Evolutionary conservation across 139 green algal genomes (phyloP), one percentile per base, ranked within the genome.

Genomic region (Haematococcus lacustris): DNA sequence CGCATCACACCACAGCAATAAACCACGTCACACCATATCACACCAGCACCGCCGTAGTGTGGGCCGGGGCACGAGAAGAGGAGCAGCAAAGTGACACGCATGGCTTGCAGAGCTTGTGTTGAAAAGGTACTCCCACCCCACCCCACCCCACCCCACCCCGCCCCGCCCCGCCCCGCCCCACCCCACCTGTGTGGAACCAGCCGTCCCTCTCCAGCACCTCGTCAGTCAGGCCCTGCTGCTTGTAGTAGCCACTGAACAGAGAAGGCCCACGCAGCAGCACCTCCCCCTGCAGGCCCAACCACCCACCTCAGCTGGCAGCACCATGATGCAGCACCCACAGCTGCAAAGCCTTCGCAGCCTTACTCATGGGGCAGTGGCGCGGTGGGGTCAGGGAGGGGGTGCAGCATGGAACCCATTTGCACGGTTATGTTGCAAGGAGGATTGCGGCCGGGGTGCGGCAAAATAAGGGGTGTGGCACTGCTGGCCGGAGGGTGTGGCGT

Each of bases 181-280:
- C 37, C 71, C 25, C 50, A 77, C 79, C 86, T 2, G 83, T 86
- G 77, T 91, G 86, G 73, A 88, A 91, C 83, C 82, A 91, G 28
- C 86, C 83, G 61, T 88, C 81, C 25, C 43, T 67, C 59, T 90
- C 80, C 66, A 90, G 71, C 72, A 83, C 85, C 70, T 90, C 85
- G 33, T 80, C 71, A 51, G 59, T 68, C 25, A 50, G 32, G 59
- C 47, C 80, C 68, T 92, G 47, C 25, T 85, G 59, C 88, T 98
- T 98, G 88, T 97, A 97, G 88, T 98, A 98, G 50, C 93, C 94
- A 0, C 39, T 81, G 83, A 98, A 98, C 21, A 93, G 63, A 34
- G 82, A 71, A n/a, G 86, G 74, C 23, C 91, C 91, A 1, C 82
- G 76, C 47, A 98, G 81, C 50, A 90, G 83, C 47, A 98, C 75